Conservation (phyloP, 140 eudicot genomes). For the Erigeron philadelphicus region DNA sequence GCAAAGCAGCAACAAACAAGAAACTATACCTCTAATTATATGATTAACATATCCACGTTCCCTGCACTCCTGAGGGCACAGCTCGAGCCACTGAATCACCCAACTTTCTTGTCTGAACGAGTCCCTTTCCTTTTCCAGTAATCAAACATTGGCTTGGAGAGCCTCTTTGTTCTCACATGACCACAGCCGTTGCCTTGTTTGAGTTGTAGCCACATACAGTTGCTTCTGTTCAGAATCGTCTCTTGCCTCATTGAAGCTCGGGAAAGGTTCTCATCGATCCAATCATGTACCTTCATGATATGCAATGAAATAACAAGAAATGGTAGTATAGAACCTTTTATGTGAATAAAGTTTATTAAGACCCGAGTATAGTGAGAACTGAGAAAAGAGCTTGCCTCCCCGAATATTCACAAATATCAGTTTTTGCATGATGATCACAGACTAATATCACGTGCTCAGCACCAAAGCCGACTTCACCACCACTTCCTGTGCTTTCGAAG, state of each 20-base stretch:
- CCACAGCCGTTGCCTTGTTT: conserved; percentile 57
- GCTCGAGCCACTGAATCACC: conserved; percentile 43
- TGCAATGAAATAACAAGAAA: conserved; percentile 27
- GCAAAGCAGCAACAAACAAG: background rate
- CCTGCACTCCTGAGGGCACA: conserved; percentile 50
- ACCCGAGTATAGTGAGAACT: conserved; percentile 55
- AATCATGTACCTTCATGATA: conserved; percentile 42
- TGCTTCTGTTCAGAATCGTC: conserved; percentile 55
- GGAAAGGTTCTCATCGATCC: conserved; percentile 33
- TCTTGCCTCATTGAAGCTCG: conserved; percentile 33
- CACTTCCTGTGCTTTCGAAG: conserved; percentile 36
- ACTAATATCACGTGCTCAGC: conserved; percentile 63
- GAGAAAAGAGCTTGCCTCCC: conserved; percentile 61
- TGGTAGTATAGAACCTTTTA: too few species aligned
- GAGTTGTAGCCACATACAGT: conserved; percentile 57
- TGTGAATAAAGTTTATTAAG: background rate
- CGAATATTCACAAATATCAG: conserved; percentile 37
- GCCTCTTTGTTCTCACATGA: conserved; percentile 45
- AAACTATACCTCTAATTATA: conserved; percentile 37
- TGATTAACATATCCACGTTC: conserved; percentile 44
- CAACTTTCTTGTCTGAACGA: conserved; percentile 35
- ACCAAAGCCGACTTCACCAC: conserved; percentile 46
- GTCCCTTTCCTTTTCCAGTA: conserved; percentile 44
- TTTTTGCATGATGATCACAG: conserved; percentile 41
- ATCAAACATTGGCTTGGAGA: conserved; percentile 51